These are phyloP conservation scores for Crucihimalaya himalaica DNA, from an alignment of 345 rosid species.

Conservation along the genomic window DNA sequence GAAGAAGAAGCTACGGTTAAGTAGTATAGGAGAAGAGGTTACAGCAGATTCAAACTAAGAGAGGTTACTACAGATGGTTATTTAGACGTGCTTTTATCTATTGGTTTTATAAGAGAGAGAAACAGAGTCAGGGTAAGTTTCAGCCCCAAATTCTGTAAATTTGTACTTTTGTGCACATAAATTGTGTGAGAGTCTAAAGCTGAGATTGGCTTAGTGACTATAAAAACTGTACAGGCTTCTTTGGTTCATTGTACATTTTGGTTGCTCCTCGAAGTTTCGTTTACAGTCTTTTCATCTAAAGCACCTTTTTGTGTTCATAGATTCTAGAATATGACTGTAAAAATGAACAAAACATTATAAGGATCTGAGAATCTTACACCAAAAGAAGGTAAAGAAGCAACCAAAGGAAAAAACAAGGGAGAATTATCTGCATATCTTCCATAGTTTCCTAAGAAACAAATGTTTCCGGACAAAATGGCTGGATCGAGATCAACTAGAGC, in stretches of 20 bases:
- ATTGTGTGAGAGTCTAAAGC: conserved; percentile 22
- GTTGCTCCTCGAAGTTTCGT: conserved; percentile 41
- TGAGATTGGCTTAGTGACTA: conserved; percentile 32
- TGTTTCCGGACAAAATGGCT: neutral
- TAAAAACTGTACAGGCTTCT: conserved; percentile 37
- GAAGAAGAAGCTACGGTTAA: conserved; percentile 33
- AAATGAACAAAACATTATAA: neutral
- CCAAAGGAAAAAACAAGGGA: conserved; percentile 15
- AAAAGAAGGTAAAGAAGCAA: conserved; percentile 15
- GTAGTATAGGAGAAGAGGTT: conserved; percentile 27
- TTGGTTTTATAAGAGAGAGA: conserved; percentile 38
- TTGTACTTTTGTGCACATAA: conserved; percentile 47
- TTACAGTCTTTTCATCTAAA: conserved; percentile 4
- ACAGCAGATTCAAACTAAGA: conserved; percentile 9
- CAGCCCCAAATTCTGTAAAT: conserved; percentile 41
- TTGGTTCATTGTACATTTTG: conserved; percentile 41
- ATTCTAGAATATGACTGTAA: neutral
- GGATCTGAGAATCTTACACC: conserved; percentile 28
- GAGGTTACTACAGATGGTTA: conserved; percentile 17
- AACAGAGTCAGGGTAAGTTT: conserved; percentile 35
- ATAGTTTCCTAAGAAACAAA: conserved; percentile 24
- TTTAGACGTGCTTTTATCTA: conserved; percentile 36
- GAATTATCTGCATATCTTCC: conserved; percentile 21
- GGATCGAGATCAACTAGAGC: conserved; percentile 38
- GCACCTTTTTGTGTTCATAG: neutral